Percentiles rank a stretch among this genome's conserved stretches.
Evolutionary conservation across 306 rosid species (phyloP).

Genomic region (Comarum palustre): DNA sequence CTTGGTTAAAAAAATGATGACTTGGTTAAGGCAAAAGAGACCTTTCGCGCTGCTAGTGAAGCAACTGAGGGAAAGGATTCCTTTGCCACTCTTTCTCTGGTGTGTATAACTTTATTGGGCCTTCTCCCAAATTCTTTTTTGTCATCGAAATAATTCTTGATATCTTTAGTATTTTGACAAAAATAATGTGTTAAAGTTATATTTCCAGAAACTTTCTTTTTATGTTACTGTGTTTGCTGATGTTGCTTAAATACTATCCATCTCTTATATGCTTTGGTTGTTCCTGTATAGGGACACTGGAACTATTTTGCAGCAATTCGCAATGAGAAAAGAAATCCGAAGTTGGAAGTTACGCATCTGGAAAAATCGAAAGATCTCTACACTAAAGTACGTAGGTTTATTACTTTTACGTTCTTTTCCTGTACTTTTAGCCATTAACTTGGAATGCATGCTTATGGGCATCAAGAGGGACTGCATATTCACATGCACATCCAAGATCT

Average conservation of each 20-base stretch:
- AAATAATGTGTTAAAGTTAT: neutral
- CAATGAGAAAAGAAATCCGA: constrained; percentile 94
- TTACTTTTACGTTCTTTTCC: constrained; percentile 17
- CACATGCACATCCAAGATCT: neutral
- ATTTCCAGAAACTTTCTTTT: neutral
- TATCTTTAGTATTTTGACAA: constrained; percentile 4
- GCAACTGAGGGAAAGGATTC: constrained; percentile 96
- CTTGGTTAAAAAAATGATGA: constrained; percentile 92
- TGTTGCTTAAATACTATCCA: constrained; percentile 13
- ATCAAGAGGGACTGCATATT: neutral
- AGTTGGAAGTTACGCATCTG: constrained; percentile 97
- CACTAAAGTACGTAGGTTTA: constrained; percentile 48
- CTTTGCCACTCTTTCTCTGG: constrained; percentile 88
- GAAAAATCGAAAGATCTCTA: constrained; percentile 97
- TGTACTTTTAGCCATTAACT: constrained; percentile 6
- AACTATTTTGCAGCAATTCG: constrained; percentile 98
- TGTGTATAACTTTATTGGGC: constrained; percentile 33
- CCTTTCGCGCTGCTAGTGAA: constrained; percentile 91
- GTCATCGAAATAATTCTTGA: neutral
- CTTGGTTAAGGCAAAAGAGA: constrained; percentile 99
- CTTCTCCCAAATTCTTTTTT: constrained; percentile 26
- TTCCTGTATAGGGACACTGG: constrained; percentile 84
- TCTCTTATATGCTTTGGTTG: constrained; percentile 29
- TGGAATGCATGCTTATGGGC: constrained; percentile 4
- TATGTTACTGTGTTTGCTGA: neutral